Evolutionary conservation across 208 protist species (phyloP).

Genomic region (Wallacemonas sp.): DNA sequence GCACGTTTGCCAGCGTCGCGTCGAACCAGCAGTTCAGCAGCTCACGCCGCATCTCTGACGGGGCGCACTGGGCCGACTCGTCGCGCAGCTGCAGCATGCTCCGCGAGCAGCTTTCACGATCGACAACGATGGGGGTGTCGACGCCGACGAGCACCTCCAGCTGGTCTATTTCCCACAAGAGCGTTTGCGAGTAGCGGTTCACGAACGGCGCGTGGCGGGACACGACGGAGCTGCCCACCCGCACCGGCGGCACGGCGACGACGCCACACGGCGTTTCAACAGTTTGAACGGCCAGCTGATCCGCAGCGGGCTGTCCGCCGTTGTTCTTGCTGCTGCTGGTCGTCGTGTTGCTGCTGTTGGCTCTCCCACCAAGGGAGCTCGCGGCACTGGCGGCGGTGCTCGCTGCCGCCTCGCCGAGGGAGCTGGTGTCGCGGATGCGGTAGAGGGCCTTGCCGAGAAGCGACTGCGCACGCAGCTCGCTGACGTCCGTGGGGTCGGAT

Average conservation of each 20-base stretch:
- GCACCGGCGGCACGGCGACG: slow-evolving; percentile 29
- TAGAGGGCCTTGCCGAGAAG: slow-evolving; percentile 82
- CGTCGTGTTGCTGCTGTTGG: neutral
- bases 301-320: neutral
- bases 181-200: slow-evolving; percentile 65
- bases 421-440: slow-evolving; percentile 41
- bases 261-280: slow-evolving; percentile 11
- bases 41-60: slow-evolving; percentile 49
- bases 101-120: slow-evolving; percentile 30
- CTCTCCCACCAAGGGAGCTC: too few relatives aligned
- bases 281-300: neutral
- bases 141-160: slow-evolving; percentile 80
- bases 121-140: slow-evolving; percentile 76
- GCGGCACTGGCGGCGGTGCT: slow-evolving; percentile 23
- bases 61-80: slow-evolving; percentile 23
- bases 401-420: neutral
- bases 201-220: slow-evolving; percentile 16
- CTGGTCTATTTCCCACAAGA: slow-evolving; percentile 71
- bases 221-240: slow-evolving; percentile 29
- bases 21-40: slow-evolving; percentile 80
- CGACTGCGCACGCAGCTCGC: slow-evolving; percentile 55
- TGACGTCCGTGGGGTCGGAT: slow-evolving; percentile 36
- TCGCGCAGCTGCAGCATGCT: slow-evolving; percentile 66
- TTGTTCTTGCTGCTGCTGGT: neutral
- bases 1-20: slow-evolving; percentile 77